These are phyloP conservation scores for Vitellaria paradoxa DNA, from an alignment of 179 eudicot genomes.

Conservation along the genomic window DNA sequence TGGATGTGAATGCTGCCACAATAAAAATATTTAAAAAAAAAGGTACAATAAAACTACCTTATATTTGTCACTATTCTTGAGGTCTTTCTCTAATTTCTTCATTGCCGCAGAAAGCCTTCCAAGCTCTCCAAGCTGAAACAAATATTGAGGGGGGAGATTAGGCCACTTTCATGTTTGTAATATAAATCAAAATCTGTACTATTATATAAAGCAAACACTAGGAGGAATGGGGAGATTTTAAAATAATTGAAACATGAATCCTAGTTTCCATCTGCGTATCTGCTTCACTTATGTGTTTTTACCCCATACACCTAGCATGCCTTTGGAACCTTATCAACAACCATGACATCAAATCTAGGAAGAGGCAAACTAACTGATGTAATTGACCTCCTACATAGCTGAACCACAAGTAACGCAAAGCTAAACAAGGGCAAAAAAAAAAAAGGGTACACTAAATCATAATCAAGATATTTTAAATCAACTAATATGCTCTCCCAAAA, in stretches of 20 bases:
- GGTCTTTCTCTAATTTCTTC: slow-evolving; percentile 89
- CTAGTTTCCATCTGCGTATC: too few species aligned
- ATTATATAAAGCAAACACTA: neutral
- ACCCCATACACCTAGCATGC: too few species aligned
- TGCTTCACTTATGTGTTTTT: too few species aligned
- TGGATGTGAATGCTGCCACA: neutral
- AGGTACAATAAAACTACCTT: slow-evolving; percentile 38
- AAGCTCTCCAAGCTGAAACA: slow-evolving; percentile 69
- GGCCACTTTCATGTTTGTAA: neutral
- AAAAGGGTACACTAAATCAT: neutral
- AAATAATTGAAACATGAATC: too few species aligned
- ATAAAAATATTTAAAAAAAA: too few species aligned
- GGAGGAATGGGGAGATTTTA: too few species aligned
- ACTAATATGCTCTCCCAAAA: neutral
- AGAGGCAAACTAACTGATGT: too few species aligned
- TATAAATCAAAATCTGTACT: neutral
- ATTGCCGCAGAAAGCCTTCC: slow-evolving; percentile 83
- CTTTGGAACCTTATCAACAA: neutral
- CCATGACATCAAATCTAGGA: neutral
- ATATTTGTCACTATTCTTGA: slow-evolving; percentile 60
- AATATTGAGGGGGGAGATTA: neutral
- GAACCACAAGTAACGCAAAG: neutral
- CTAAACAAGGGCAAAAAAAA: neutral
- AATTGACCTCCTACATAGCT: neutral
- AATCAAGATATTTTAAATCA: neutral